phyloP scores from a whole-genome alignment of 441 rosid species.

The Aleurites moluccanus region DNA sequence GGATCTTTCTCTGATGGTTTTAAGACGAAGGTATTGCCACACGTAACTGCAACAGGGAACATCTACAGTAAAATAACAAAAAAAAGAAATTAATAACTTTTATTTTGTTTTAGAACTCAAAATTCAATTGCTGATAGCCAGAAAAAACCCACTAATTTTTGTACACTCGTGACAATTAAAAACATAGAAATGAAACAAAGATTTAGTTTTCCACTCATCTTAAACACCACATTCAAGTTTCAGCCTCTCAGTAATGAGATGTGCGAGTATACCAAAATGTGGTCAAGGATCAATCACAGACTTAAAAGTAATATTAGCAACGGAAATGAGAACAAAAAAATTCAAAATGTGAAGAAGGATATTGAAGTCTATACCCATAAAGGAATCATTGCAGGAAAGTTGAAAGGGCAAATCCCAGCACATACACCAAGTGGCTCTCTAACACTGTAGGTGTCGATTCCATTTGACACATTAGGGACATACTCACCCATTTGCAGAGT shows the following conservation, averaged over 20 bases:
- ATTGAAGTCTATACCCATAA: constrained; percentile 62
- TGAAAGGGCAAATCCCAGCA: constrained; percentile 96
- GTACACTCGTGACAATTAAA: not conserved
- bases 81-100: not conserved
- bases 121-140: not conserved
- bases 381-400: constrained; percentile 98
- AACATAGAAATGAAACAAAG: not conserved
- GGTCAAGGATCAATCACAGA: not conserved
- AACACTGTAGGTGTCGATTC: constrained; percentile 84
- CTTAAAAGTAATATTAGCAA: not conserved
- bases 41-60: constrained; percentile 90
- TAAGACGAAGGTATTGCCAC: constrained; percentile 87
- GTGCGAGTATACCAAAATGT: not conserved
- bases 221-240: not conserved
- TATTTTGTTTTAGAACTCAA: not conserved
- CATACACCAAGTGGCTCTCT: constrained; percentile 95
- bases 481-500: constrained; percentile 93
- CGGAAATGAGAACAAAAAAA: not conserved
- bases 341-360: constrained; percentile 9
- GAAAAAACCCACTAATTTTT: not conserved
- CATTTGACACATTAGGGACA: constrained; percentile 80
- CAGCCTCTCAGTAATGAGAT: not conserved
- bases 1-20: constrained; percentile 99
- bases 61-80: constrained; percentile 51
- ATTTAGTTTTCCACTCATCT: not conserved